Conservation (phyloP, 1,284 basidiomycete species). For the Ustilago sp. region DNA sequence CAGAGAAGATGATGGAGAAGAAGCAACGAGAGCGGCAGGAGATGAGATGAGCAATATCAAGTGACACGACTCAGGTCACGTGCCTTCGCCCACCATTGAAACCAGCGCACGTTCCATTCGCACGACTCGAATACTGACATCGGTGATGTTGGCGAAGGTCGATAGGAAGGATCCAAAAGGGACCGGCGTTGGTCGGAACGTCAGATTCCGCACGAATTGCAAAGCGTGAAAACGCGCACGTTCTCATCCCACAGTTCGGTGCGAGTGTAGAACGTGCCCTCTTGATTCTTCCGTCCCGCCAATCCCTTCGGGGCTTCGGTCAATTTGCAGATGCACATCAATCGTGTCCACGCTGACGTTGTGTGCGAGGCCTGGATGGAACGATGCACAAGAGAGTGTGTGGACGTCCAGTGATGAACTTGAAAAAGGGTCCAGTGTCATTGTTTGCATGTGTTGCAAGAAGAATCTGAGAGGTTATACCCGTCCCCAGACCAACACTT, state of each 20-base stretch:
- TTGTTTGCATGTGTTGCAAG: too few relatives aligned
- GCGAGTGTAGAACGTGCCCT: slow-evolving; percentile 12
- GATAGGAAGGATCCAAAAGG: neutral
- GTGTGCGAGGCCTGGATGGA: neutral
- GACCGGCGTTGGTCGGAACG: slow-evolving; percentile 10
- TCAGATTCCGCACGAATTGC: slow-evolving; percentile 16
- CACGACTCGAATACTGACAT: neutral
- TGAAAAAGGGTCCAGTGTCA: neutral
- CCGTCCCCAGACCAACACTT: too few relatives aligned
- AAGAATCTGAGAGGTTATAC: too few relatives aligned
- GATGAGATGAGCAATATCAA: too few relatives aligned
- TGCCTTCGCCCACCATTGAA: too few relatives aligned
- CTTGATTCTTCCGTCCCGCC: neutral
- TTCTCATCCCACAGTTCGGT: neutral
- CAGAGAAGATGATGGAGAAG: too few relatives aligned
- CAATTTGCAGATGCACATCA: neutral
- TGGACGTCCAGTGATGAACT: neutral
- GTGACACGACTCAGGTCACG: too few relatives aligned
- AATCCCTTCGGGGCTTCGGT: neutral
- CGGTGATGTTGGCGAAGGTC: neutral
- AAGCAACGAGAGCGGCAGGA: too few relatives aligned
- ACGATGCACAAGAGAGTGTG: neutral
- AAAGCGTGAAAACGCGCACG: slow-evolving; percentile 8
- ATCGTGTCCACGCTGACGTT: neutral
- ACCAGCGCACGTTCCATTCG: too few relatives aligned